phyloP scores from a whole-genome alignment of 2,329 filamentous ascomycete genomes.

The Basipetospora chlamydospora region DNA sequence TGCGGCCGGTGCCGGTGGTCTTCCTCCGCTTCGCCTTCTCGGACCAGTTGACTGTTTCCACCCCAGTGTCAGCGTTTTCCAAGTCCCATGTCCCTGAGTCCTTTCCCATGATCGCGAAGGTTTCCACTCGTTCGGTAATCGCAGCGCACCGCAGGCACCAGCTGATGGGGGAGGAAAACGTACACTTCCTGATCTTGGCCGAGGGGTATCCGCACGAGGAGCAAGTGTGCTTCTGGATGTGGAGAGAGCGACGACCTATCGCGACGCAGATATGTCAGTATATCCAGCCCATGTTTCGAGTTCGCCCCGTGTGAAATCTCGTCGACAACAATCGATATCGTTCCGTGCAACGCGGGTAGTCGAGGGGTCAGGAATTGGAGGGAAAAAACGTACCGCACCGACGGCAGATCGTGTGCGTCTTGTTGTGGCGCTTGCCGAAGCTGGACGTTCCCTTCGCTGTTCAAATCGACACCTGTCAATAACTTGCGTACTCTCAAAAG shows the following conservation, averaged over 20 bases:
- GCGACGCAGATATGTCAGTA: constrained; percentile 8
- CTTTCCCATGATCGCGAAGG: no score
- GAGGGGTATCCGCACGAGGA: constrained; percentile 88
- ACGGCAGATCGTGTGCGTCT: constrained; percentile 96
- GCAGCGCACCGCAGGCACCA: no score
- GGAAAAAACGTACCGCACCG: constrained; percentile 69
- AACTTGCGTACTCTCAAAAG: constrained; percentile 5
- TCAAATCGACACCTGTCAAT: constrained; percentile 11
- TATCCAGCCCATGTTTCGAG: constrained; percentile 6
- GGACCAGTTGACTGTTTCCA: constrained; percentile 80
- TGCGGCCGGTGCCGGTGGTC: constrained; percentile 94
- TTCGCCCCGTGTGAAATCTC: no score
- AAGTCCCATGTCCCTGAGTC: background rate
- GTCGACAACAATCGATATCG: constrained; percentile 3
- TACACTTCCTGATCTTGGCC: constrained; percentile 98
- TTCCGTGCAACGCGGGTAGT: background rate
- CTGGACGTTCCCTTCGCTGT: constrained; percentile 44
- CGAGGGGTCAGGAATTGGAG: background rate
- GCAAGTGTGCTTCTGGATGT: constrained; percentile 99
- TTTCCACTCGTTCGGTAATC: no score
- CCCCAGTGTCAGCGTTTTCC: background rate
- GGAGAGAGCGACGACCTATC: constrained; percentile 87
- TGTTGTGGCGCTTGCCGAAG: constrained; percentile 69
- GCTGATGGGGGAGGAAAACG: no score
- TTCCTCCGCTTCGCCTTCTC: constrained; percentile 99